Evolutionary conservation across 345 rosid genomes (phyloP).

Genomic region (Eucalyptus tenuipes): DNA sequence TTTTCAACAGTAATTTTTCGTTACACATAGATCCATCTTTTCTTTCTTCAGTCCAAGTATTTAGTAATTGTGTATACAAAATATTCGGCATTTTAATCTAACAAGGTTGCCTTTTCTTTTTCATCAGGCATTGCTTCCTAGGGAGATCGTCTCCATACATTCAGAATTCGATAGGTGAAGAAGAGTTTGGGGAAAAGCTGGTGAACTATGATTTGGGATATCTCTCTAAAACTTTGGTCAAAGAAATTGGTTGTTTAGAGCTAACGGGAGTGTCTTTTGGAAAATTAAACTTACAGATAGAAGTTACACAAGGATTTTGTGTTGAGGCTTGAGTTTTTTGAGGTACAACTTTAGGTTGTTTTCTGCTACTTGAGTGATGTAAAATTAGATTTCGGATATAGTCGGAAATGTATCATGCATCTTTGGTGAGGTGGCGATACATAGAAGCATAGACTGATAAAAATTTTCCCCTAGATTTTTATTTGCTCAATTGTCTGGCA

Average conservation of each 20-base stretch:
- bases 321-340: slow-evolving; percentile 48
- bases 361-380: slow-evolving; percentile 50
- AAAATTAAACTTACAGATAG: slow-evolving; percentile 34
- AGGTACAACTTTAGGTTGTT: slow-evolving; percentile 21
- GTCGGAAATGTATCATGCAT: slow-evolving; percentile 61
- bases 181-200: slow-evolving; percentile 31
- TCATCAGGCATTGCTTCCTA: slow-evolving; percentile 57
- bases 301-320: slow-evolving; percentile 37
- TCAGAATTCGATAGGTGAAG: slow-evolving; percentile 24
- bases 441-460: slow-evolving; percentile 19
- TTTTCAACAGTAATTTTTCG: not conserved
- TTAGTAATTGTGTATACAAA: not conserved
- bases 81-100: not conserved
- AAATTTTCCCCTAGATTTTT: not conserved
- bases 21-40: not conserved
- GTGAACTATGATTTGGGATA: slow-evolving; percentile 33
- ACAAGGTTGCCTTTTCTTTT: not conserved
- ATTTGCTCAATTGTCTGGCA: slow-evolving; percentile 10
- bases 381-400: slow-evolving; percentile 57
- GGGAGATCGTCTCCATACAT: slow-evolving; percentile 14
- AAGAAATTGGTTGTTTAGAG: slow-evolving; percentile 41
- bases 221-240: slow-evolving; percentile 20
- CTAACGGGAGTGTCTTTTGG: slow-evolving; percentile 48
- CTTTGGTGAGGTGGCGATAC: slow-evolving; percentile 66
- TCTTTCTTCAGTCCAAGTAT: not conserved